Evolutionary conservation across 164 flowering plant genomes (phyloP), one percentile per base, ranked within the genome.

Genomic region (Magnolia kwangsiensis): DNA sequence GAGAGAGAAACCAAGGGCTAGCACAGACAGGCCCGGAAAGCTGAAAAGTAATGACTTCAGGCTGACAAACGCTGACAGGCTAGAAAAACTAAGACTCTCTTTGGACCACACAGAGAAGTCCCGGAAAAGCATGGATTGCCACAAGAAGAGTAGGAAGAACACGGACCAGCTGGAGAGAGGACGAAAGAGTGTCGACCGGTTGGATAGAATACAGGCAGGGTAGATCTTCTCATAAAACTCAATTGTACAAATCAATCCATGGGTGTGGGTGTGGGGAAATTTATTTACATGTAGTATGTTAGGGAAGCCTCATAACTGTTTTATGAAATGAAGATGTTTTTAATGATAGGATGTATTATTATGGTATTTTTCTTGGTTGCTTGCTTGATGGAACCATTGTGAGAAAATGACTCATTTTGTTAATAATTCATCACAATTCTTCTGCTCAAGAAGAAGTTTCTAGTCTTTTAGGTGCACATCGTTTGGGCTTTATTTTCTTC

Each of bases 151-250:
- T 19, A 70, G 92, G 73, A 92, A 87, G 78, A 89, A 86, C 77
- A 73, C 85, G 4, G 98, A 94, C 63, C 91, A 88, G 75, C 63
- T 86, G 69, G 97, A 91, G 74, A 89, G 88, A 79, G 94, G 83
- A 51, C 77, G 98, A 82, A 92, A 89, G 81, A 93, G 98, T 72
- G 91, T 93, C 18, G 98, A 93, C 63, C 84, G 90, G 78, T 83
- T 92, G 84, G 97, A 91, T 66, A 87, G 96, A 89, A 75, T 89
- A 84, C 80, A 91, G n/a, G 83, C 82, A 50, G 93, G 89, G 82
- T 90, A 83, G 86, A 71, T 68, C 51, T 72, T 79, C 49, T 19
- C 70, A 29, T 67, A 13, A 65, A 55, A 72, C 11, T 50, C 24
- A 58, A 74, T 76, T 80, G 74, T 75, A 7, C 59, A 55, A 55